Evolutionary conservation across 2,329 filamentous ascomycete species (phyloP), one percentile per base, ranked within the genome.

Genomic region (Botrytis galanthina): DNA sequence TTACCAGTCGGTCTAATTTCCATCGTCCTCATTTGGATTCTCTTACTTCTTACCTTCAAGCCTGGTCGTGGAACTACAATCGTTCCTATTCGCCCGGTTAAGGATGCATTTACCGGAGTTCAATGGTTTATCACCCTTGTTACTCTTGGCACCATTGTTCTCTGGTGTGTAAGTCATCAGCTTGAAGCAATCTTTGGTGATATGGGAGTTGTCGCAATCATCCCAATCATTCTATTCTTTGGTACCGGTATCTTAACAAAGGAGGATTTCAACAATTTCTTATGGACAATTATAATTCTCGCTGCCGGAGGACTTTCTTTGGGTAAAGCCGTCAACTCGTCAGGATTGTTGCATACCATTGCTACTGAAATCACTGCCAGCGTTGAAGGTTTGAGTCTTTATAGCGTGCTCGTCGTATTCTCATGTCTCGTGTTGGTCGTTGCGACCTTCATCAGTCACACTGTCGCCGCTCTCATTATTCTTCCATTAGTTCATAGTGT

Each of bases 251-350:
- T 98, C 77, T 86, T 99, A 46, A 98, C 95, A 67, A 99, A 98
- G 84, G 96, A 98, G 83, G 96, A 99, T 84, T 99, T 99, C 82
- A 99, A 99, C 86, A 99, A 99, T 83, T 99, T 99, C 83, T 92
- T 98, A 57, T 99, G 96, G 96, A 99, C 97, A 32, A 99, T 99
- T 83, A 98, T 99, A 83, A 98, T 99, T 80, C 91, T 99, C 32
- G 96, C 96, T 0, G 95, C 96, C 0, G 96, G 96, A 64, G 96
- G 96, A 12, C 85, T 99, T 48, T 94, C 94, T 1, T 89, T 99
- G 0, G 96, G 96, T 73, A 98, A 97, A 82, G 93, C 95, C 0
- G 96, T 99, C 74, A 95, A 94, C 76, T 96, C 93, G 0, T 98
- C 95, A 0, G 96, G 96, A 1, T 87, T 99, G 18, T 86, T 99